Percentiles rank a stretch among this genome's conserved stretches.
phyloP scores from a whole-genome alignment of 352 stramenopile species.

The Pythium angustatum region DNA sequence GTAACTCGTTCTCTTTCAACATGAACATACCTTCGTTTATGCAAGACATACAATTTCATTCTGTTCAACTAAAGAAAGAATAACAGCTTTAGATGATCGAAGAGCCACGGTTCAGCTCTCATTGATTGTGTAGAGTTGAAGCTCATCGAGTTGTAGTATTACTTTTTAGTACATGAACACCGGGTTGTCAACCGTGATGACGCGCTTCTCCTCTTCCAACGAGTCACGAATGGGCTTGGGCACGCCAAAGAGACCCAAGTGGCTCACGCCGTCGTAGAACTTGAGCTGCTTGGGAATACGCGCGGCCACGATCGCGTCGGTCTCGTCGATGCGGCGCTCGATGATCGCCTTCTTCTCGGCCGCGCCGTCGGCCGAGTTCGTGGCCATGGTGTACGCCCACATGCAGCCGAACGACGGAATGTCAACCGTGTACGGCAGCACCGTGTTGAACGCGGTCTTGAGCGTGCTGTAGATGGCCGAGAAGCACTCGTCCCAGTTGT shows the following conservation, averaged over 20 bases:
- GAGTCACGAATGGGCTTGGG: slow-evolving; percentile 90
- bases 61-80: too few relatives aligned
- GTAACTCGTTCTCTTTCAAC: too few relatives aligned
- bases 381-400: slow-evolving; percentile 94
- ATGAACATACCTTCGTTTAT: too few relatives aligned
- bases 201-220: slow-evolving; percentile 84
- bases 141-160: slow-evolving; percentile 1
- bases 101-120: too few relatives aligned
- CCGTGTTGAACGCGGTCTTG: slow-evolving; percentile 88
- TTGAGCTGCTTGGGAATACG: slow-evolving; percentile 69
- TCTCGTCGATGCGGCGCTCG: slow-evolving; percentile 59
- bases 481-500: slow-evolving; percentile 93
- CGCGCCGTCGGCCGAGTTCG: slow-evolving; percentile 66
- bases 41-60: too few relatives aligned
- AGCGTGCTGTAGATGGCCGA: slow-evolving; percentile 94
- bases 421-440: slow-evolving; percentile 91
- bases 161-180: slow-evolving; percentile 94
- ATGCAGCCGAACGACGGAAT: slow-evolving; percentile 94
- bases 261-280: slow-evolving; percentile 92
- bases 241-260: slow-evolving; percentile 89
- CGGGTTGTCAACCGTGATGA: slow-evolving; percentile 96
- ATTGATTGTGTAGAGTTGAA: neutral
- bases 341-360: slow-evolving; percentile 45
- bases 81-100: too few relatives aligned
- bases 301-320: slow-evolving; percentile 61